Evolutionary conservation across 2,329 filamentous ascomycete genomes (phyloP).

Genomic region (Xylariaceae sp.): DNA sequence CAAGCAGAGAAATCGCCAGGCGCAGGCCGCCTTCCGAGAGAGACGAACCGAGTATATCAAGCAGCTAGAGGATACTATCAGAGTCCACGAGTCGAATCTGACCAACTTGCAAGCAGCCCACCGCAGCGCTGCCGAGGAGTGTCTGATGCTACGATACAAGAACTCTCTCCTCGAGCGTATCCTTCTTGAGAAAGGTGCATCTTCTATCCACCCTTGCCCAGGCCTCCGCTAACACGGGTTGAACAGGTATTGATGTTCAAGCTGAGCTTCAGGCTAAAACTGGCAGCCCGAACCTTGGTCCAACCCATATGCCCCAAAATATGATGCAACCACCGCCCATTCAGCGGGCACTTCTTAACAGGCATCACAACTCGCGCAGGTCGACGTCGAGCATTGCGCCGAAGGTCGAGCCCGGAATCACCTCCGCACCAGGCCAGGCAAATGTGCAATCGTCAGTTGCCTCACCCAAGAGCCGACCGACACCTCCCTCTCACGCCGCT

Average conservation of each 20-base stretch:
- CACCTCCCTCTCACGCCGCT: conserved; percentile 70
- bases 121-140: conserved; percentile 91
- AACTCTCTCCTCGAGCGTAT: conserved; percentile 95
- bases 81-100: conserved; percentile 90
- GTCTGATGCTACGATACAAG: conserved; percentile 96
- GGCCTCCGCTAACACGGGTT: not conserved
- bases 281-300: conserved; percentile 74
- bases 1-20: conserved; percentile 95
- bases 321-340: conserved; percentile 71
- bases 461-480: conserved; percentile 71
- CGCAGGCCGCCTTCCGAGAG: conserved; percentile 94
- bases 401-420: conserved; percentile 58
- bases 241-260: conserved; percentile 87
- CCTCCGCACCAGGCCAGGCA: conserved; percentile 43
- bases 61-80: conserved; percentile 95
- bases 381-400: conserved; percentile 72
- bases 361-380: conserved; percentile 65
- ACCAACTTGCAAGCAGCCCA: conserved; percentile 92
- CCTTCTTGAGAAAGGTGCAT: conserved; percentile 84
- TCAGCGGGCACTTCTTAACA: conserved; percentile 75
- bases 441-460: conserved; percentile 52
- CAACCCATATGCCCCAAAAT: conserved; percentile 63
- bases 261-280: conserved; percentile 91
- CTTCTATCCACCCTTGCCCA: not conserved
- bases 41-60: conserved; percentile 98